Evolutionary conservation across 2,329 filamentous ascomycete genomes (phyloP), one percentile per base, ranked within the genome.

Genomic region (Acrodontium crateriforme): DNA sequence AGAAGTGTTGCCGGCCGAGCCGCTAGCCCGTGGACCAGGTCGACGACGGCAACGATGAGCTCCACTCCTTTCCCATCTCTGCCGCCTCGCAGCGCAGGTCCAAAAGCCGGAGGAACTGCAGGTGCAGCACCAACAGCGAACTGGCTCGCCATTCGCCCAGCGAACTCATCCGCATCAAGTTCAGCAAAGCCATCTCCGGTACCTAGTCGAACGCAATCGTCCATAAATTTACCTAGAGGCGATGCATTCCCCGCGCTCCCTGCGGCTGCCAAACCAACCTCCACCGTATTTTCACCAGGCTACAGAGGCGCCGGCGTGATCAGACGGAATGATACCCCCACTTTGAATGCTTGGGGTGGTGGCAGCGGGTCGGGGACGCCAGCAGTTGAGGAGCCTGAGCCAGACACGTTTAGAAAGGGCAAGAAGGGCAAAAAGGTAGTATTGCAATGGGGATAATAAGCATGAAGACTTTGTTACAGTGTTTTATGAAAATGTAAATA

Each of bases 161-260:
- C 39, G 9, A 33, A 33, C 9, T 45, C 52, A 2, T 46, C 52
- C 2, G 46, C 45, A 4, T 35, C 40, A 5, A 37, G 24, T 18
- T 45, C 40, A n/a, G 39, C 46, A 14, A 34, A 46, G 4, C 31
- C 42, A 4, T 47, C 46, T 38, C 32, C 56, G 44, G 39, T 41
- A 19, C 48, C 51, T 3, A 55, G 59, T 26, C 47, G 60, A 9
- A 47, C 52, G 15, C 35, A 40, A n/a, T 47, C 45, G 2, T 38
- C 41, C 4, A 36, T 38, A 13, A 47, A 49, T 22, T 17, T 45
- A 13, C 29, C 43, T 34, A 34, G 45, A 34, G 20, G 20, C 8
- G 77, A 85, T 37, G 72, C 74, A 0, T 94, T 94, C 55, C 87
- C 85, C 0, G 76, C 83, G 2, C 65, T 94, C 1, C 85, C 85